Base-by-base conservation (phyloP, 179 eudicot genomes). In the Patellifolia procumbens region DNA sequence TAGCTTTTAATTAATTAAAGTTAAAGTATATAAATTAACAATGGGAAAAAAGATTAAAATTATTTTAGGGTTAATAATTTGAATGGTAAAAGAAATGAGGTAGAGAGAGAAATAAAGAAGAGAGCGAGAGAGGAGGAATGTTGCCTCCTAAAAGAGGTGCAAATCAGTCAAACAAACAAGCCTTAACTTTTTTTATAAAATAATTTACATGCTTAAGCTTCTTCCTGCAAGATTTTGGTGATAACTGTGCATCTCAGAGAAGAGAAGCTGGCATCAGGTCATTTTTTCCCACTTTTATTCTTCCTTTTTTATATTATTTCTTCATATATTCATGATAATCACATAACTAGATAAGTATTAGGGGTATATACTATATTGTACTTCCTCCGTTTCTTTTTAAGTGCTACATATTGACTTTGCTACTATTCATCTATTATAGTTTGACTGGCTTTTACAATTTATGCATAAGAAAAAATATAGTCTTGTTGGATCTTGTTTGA, bases 111-210 rank as follows among this genome's bases (percentile, higher is more conserved):
- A n/a, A n/a, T n/a, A n/a, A n/a, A n/a, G 45, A 32, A 29, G 74
- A 28, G 56, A 64, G 74, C 62, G 74, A 74, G 29, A 74, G 73
- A 63, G 11, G 39, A 8, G 74, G 65, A 74, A 3, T 67, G 69
- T 65, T 85, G 85, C 80, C 80, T 78, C 83, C 82, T 51, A 17
- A 66, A 58, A 70, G 81, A 61, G 83, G 77, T 83, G 84, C 87
- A 83, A 34, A 65, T 67, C 79, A 76, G 79, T 86, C 85, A 77
- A 79, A 77, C 67, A 45, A 29, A 5, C 68, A 39, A 39, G 43
- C 42, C 31, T 65, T 6, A n/a, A 24, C n/a, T 24, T 63, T 68
- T 42, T 17, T 34, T 63, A 2, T 61, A 60, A 3, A 29, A 52
- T 12, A 22, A 46, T 65, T 24, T 51, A 39, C 65, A 55, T 69